Evolutionary conservation across 208 protist genomes (phyloP).

Genomic region (Spongospora subterranea): DNA sequence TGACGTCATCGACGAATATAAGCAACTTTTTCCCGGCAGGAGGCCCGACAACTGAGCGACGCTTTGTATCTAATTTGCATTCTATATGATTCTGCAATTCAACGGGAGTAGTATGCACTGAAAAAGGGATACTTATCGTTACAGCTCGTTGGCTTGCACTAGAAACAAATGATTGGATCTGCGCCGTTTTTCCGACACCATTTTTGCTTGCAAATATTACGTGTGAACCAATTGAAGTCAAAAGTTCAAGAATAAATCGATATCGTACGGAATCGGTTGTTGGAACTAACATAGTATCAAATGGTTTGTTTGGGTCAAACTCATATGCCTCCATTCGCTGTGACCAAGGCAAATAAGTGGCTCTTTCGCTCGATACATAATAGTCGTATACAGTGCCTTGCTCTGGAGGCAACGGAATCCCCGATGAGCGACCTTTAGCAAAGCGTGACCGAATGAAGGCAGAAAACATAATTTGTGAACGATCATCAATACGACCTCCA

Average conservation of each 20-base stretch:
- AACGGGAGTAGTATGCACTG: constrained; percentile 86
- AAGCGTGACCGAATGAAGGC: constrained; percentile 83
- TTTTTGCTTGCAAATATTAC: constrained; percentile 86
- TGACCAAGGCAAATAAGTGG: constrained; percentile 51
- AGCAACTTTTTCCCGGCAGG: constrained; percentile 75
- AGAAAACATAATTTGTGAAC: constrained; percentile 84
- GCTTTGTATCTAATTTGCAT: constrained; percentile 88
- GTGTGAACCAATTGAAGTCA: constrained; percentile 40
- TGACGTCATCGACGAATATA: constrained; percentile 95
- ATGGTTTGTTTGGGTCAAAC: constrained; percentile 76
- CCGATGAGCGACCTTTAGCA: constrained; percentile 85
- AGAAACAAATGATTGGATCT: constrained; percentile 53
- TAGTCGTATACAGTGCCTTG: constrained; percentile 90
- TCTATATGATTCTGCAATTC: constrained; percentile 91
- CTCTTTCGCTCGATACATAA: constrained; percentile 78
- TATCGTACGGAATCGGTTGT: constrained; percentile 88
- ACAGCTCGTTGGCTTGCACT: neutral
- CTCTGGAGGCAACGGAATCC: constrained; percentile 88
- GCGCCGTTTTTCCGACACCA: constrained; percentile 89
- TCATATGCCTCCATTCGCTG: constrained; percentile 60
- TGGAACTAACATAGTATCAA: constrained; percentile 92
- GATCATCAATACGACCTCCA: constrained; percentile 85
- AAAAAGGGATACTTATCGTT: constrained; percentile 84
- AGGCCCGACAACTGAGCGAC: constrained; percentile 77
- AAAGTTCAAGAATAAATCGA: constrained; percentile 73